phyloP scores from a whole-genome alignment of 129 eudicot species.

The Heracleum sosnowskyi region DNA sequence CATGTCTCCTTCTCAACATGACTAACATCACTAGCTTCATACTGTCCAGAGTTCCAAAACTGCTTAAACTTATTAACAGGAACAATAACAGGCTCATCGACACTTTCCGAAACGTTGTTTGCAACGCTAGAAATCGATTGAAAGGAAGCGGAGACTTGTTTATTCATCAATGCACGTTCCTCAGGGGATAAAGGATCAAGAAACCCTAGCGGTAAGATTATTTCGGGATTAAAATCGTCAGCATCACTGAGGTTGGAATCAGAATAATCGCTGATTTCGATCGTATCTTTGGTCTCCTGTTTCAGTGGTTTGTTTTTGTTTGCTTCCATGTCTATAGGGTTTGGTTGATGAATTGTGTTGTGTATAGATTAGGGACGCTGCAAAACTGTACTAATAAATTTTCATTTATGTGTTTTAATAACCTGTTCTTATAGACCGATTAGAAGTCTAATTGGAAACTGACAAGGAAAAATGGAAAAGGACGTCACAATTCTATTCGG shows the following conservation, averaged over 20 bases:
- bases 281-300: background rate
- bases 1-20: background rate
- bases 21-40: constrained; percentile 13
- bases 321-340: background rate
- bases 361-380: no score
- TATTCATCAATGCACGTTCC: constrained; percentile 13
- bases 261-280: background rate
- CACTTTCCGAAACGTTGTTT: constrained; percentile 1
- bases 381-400: no score
- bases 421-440: no score
- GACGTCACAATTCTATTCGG: no score
- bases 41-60: constrained; percentile 74
- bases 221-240: background rate
- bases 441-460: no score
- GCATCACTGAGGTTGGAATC: background rate
- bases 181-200: constrained; percentile 43
- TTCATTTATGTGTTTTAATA: no score
- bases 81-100: background rate
- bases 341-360: background rate
- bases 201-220: constrained; percentile 49
- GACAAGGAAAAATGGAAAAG: no score
- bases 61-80: constrained; percentile 28
- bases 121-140: background rate
- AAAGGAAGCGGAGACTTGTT: background rate
- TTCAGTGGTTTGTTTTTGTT: background rate